phyloP scores from a whole-genome alignment of 1,139 yeast species.

The Yamadazyma triangularis region DNA sequence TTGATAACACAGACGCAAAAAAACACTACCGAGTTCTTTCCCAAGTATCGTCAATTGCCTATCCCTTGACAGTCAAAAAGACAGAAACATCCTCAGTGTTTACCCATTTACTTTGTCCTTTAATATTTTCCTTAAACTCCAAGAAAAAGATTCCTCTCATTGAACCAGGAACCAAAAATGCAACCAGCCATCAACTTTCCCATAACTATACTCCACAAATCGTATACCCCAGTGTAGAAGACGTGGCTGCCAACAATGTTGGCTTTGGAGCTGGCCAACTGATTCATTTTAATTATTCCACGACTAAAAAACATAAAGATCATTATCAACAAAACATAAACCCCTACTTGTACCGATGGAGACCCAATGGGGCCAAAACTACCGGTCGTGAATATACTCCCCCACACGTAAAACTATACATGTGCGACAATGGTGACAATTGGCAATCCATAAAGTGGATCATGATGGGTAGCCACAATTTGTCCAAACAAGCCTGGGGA shows the following conservation, averaged over 20 bases:
- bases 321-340: conserved; percentile 31
- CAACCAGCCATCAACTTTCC: conserved; percentile 18
- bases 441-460: conserved; percentile 57
- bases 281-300: conserved; percentile 43
- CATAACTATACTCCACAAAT: conserved; percentile 41
- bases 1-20: conserved; percentile 10
- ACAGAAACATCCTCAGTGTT: conserved; percentile 42
- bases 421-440: conserved; percentile 44
- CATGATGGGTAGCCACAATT: conserved; percentile 60
- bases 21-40: conserved; percentile 23
- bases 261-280: conserved; percentile 54
- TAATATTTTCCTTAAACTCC: conserved; percentile 20
- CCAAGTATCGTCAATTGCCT: conserved; percentile 60
- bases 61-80: conserved; percentile 37
- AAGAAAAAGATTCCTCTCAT: conserved; percentile 14
- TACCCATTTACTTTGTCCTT: conserved; percentile 52
- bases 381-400: conserved; percentile 33
- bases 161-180: conserved; percentile 25
- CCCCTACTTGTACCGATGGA: conserved; percentile 35
- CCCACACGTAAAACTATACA: conserved; percentile 38
- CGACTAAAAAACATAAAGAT: conserved; percentile 15
- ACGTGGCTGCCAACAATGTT: conserved; percentile 38
- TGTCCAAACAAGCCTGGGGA: conserved; percentile 73
- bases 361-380: conserved; percentile 7
- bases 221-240: conserved; percentile 52